Evolutionary conservation across 2,329 filamentous ascomycete genomes (phyloP).

Genomic region (Claviceps sp.): DNA sequence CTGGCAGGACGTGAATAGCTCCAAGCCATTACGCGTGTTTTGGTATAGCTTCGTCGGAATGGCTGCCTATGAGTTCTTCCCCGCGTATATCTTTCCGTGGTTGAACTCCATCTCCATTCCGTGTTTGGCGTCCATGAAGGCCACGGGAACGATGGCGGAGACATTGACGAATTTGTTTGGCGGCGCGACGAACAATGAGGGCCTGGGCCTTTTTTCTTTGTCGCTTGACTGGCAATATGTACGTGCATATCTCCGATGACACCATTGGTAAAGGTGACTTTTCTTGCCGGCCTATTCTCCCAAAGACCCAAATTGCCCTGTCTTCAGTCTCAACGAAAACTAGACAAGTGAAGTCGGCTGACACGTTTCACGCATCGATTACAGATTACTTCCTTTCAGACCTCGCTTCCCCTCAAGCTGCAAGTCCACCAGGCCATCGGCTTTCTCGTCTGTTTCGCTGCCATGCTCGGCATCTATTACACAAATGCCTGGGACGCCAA

Average conservation of each 20-base stretch:
- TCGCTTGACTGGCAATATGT: constrained; percentile 32
- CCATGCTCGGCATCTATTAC: constrained; percentile 27
- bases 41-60: constrained; percentile 37
- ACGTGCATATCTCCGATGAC: neutral
- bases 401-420: constrained; percentile 23
- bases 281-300: no score
- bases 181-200: constrained; percentile 24
- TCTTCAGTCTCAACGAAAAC: no score
- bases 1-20: constrained; percentile 35
- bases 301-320: no score
- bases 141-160: neutral
- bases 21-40: constrained; percentile 37
- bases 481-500: constrained; percentile 24
- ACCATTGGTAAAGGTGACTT: no score
- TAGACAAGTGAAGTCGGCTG: no score
- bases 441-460: constrained; percentile 20
- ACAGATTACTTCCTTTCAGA: constrained; percentile 2
- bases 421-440: constrained; percentile 24
- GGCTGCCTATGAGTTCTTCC: constrained; percentile 38
- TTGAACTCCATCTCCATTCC: constrained; percentile 41
- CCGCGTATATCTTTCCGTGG: constrained; percentile 42
- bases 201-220: constrained; percentile 26
- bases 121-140: constrained; percentile 35
- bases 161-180: constrained; percentile 18
- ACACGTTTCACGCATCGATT: no score